Evolutionary conservation across 140 eudicot species (phyloP).

Genomic region (Oenanthe javanica): DNA sequence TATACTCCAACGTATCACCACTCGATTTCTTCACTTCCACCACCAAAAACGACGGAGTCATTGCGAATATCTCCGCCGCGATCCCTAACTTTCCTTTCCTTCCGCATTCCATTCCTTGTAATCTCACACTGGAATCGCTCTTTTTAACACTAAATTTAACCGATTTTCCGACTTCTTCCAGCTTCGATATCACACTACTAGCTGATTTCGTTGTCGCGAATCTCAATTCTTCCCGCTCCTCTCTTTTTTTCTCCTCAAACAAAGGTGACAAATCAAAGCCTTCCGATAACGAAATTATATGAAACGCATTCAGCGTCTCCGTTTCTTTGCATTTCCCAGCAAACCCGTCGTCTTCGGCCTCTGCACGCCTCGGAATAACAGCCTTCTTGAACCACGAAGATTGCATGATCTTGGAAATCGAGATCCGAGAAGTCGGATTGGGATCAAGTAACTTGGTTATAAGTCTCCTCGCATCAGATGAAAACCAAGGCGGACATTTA

Average conservation of each 20-base stretch:
- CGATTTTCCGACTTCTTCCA: constrained; percentile 66
- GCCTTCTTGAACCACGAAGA: constrained; percentile 63
- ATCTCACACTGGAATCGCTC: constrained; percentile 49
- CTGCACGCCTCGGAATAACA: constrained; percentile 17
- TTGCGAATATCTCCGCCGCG: constrained; percentile 61
- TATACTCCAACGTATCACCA: constrained; percentile 81
- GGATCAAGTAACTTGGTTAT: constrained; percentile 74
- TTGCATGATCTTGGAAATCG: constrained; percentile 46
- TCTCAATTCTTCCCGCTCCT: constrained; percentile 53
- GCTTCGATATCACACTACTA: constrained; percentile 52
- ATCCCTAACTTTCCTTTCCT: constrained; percentile 69
- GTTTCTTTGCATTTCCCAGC: constrained; percentile 32
- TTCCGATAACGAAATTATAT: constrained; percentile 77
- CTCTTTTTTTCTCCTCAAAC: constrained; percentile 73
- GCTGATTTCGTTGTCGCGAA: constrained; percentile 67
- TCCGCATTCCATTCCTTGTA: constrained; percentile 59
- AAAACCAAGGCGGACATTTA: constrained; percentile 92
- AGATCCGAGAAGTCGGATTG: constrained; percentile 52
- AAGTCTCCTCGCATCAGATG: constrained; percentile 53
- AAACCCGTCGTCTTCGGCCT: constrained; percentile 11
- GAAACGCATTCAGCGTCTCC: constrained; percentile 70
- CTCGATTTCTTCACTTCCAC: constrained; percentile 73
- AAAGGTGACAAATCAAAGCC: constrained; percentile 86
- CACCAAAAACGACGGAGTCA: constrained; percentile 58
- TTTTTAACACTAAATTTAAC: constrained; percentile 49